Base-by-base conservation (phyloP, 306 rosid genomes). In the Acacia crassicarpa region DNA sequence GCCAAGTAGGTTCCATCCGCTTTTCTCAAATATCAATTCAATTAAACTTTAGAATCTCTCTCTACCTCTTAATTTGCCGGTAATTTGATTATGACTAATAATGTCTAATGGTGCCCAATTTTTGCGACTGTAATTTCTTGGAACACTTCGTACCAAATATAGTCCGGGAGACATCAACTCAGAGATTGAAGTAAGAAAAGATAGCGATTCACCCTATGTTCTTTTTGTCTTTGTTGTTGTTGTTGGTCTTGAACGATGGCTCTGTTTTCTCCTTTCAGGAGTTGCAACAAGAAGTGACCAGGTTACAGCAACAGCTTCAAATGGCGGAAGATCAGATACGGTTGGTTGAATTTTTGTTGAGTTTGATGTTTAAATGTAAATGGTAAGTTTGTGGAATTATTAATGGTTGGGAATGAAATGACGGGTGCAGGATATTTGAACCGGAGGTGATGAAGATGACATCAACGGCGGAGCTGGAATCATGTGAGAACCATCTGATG, bases 301-400 rank as follows among this genome's bases (percentile, higher is more conserved):
- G 89, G n/a, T 59, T 93, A 72, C 92, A 90, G 51, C 98, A 95
- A 61, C 94, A 91, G 67, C 89, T 93, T 81, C 98, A 93, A 85
- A 87, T 91, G 81, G 89, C 89, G 0, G 95, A 95, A 76, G 94
- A 91, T 68, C 97, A 90, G n/a, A 77, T 95, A 74, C 88, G 99
- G 99, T 95, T 74, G 8, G 41, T 46, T 53, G 2, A 70, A 12
- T 12, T 46, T 46, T 12, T 4, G 10, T 11, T 11, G 12, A 14
- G 15, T 46, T 46, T 46, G 41, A 38, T 38, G 7, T 38, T 38
- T 8, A 8, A 38, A 38, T 58, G 30, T 58, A 0, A n/a, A n/a
- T n/a, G 9, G 30, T 22, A 10, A 17, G 14, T 33, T 67, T 79
- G 56, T 16, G 17, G 8, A 82, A 73, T 12, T 16, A 12, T 80